Conservation (phyloP, 306 rosid species). For the Vigna radiata region DNA sequence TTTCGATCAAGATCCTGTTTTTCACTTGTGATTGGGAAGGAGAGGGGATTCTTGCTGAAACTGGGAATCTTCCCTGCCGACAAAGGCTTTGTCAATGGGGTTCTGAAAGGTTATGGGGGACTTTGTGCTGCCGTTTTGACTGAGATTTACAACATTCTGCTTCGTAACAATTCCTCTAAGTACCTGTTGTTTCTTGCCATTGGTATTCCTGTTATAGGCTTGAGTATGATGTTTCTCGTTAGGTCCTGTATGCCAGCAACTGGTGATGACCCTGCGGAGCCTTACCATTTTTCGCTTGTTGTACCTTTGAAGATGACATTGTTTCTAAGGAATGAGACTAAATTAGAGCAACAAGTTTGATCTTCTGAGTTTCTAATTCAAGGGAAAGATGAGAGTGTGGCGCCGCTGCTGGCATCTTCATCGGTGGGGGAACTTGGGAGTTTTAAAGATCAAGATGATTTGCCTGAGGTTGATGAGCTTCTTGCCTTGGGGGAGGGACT, state of each 20-base stretch:
- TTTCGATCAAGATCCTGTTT: too few species aligned
- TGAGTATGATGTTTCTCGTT: slow-evolving; percentile 71
- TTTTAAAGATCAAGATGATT: slow-evolving; percentile 58
- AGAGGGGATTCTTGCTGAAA: too few species aligned
- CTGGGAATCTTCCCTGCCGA: slow-evolving; percentile 78
- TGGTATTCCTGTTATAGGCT: slow-evolving; percentile 70
- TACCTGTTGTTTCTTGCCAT: slow-evolving; percentile 65
- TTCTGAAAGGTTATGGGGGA: slow-evolving; percentile 80
- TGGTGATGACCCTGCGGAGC: slow-evolving; percentile 59
- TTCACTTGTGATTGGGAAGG: too few species aligned
- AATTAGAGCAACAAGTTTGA: slow-evolving; percentile 40
- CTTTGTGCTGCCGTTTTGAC: slow-evolving; percentile 82
- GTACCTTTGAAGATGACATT: slow-evolving; percentile 79
- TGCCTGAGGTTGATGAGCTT: slow-evolving; percentile 74
- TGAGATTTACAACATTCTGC: slow-evolving; percentile 66
- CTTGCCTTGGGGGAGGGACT: slow-evolving; percentile 81
- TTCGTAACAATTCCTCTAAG: slow-evolving; percentile 59
- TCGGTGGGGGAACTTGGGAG: slow-evolving; percentile 58
- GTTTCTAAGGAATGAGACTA: slow-evolving; percentile 47
- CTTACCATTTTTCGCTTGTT: slow-evolving; percentile 68
- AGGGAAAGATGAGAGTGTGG: slow-evolving; percentile 51
- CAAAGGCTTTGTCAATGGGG: slow-evolving; percentile 73
- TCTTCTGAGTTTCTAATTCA: slow-evolving; percentile 52
- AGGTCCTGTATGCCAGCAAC: slow-evolving; percentile 74
- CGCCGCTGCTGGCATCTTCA: slow-evolving; percentile 62